A percentile compares a stretch with the other conserved stretches of the same genome.
Evolutionary conservation across 2,329 filamentous ascomycete species (phyloP).

Genomic region (Lasiodiplodia gonubiensis): DNA sequence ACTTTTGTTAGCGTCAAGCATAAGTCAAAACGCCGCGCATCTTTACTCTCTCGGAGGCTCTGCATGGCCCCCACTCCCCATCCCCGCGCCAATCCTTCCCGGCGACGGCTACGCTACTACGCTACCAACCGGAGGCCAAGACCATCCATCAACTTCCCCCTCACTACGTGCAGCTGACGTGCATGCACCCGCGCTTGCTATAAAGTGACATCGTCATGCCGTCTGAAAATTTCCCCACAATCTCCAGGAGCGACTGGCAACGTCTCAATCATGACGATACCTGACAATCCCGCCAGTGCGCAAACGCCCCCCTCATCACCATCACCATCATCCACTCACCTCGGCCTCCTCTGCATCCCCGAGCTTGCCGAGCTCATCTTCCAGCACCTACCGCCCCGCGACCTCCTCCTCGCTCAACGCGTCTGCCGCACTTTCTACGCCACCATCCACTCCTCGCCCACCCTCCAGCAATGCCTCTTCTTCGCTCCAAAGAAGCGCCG

Average conservation of each 20-base stretch:
- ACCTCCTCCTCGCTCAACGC: slow-evolving; percentile 16
- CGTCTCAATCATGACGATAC: background rate
- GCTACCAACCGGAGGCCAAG: background rate
- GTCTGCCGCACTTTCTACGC: slow-evolving; percentile 25
- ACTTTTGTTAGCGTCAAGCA: background rate
- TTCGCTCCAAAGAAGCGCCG: slow-evolving; percentile 4
- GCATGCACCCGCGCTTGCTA: background rate
- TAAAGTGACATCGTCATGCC: background rate
- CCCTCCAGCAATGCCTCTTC: slow-evolving; percentile 23
- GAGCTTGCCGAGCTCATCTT: slow-evolving; percentile 28
- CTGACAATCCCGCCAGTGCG: background rate
- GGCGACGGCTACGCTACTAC: background rate
- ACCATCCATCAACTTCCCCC: slow-evolving; percentile 5
- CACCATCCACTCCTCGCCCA: slow-evolving; percentile 21
- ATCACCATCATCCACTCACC: background rate
- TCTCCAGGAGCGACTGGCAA: background rate
- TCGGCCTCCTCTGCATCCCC: slow-evolving; percentile 19
- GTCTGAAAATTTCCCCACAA: background rate
- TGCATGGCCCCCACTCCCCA: background rate
- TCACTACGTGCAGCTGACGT: slow-evolving; percentile 13
- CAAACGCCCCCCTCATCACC: background rate
- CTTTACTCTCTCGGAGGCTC: background rate
- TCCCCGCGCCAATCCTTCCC: slow-evolving; percentile 1
- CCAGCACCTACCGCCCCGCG: slow-evolving; percentile 19
- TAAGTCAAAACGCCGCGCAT: background rate